These are phyloP conservation scores for Thelonectria discophora DNA, from an alignment of 2,329 filamentous ascomycete species.

Conservation along the genomic window DNA sequence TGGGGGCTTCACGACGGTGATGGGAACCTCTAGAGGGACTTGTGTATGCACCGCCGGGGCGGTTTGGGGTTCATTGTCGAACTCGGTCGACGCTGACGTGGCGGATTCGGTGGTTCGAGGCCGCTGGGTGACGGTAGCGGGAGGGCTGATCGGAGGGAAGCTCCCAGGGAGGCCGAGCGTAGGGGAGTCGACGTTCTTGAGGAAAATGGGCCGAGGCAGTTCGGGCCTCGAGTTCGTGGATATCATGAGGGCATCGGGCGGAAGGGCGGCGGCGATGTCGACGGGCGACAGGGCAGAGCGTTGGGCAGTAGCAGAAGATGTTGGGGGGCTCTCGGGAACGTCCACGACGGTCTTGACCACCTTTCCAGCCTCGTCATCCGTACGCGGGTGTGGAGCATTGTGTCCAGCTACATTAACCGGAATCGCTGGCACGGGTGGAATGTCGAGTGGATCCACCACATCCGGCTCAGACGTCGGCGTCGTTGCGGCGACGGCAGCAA, in stretches of 20 bases:
- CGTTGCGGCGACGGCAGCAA: constrained; percentile 29
- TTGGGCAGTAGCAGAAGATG: constrained; percentile 31
- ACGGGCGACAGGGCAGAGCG: constrained; percentile 32
- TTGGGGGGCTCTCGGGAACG: constrained; percentile 20
- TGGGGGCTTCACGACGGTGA: constrained; percentile 42
- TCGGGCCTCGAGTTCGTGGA: constrained; percentile 26
- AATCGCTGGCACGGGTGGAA: constrained; percentile 37
- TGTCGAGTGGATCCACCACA: constrained; percentile 23
- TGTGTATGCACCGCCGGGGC: constrained; percentile 56
- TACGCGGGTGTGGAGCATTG: constrained; percentile 22
- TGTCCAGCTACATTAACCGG: constrained; percentile 27
- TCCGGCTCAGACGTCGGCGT: constrained; percentile 32
- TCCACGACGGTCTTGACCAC: constrained; percentile 25
- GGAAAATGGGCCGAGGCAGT: constrained; percentile 20
- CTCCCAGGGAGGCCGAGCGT: constrained; percentile 72
- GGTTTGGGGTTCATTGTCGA: constrained; percentile 76
- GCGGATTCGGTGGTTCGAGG: constrained; percentile 68
- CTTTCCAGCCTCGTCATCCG: constrained; percentile 22
- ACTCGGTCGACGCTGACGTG: constrained; percentile 71
- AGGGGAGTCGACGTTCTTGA: constrained; percentile 64
- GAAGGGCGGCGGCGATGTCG: constrained; percentile 37
- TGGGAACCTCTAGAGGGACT: constrained; percentile 37
- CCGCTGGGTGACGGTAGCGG: constrained; percentile 54
- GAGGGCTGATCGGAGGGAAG: constrained; percentile 58
- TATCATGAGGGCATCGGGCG: constrained; percentile 35